Base-by-base conservation (phyloP, 805 yeast species). In the Lipomyces mesembrius region DNA sequence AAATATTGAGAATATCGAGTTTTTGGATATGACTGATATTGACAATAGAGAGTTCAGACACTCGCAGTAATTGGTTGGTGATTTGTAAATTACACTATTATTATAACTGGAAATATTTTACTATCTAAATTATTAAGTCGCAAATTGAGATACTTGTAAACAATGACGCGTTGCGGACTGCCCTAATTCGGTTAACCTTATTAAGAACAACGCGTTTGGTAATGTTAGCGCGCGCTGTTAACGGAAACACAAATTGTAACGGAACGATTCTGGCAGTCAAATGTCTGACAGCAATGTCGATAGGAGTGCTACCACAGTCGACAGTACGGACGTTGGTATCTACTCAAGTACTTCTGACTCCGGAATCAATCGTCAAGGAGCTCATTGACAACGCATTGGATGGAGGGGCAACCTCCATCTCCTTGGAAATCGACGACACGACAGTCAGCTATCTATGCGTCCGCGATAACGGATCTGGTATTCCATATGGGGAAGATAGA, bases 381-480 rank as follows among this genome's bases (percentile, higher is more conserved):
- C 67, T 72, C 8, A 62, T 72, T 34, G 74, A 72, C 60, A 72
- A 72, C 54, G 64, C 74, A 9, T 46, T 72, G 25, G 74, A 72
- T 39, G 74, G 74, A 5, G 61, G 65, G 7, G 74, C 74, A 17
- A 68, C 68, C 14, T 35, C 46, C 22, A 66, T 70, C 12, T 27
- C 34, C 14, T 59, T 70, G 20, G 70, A 66, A 22, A 35, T 69
- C 32, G 73, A 70, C 46, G 56, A 61, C n/a, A 66, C 69, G 20
- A 56, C 68, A 27, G 59, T 69, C 34, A 63, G 43, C n/a, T 61
- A 39, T 25, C 35, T 70, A 7, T 52, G 29, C 70, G 85, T 91
- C 43, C 84, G 90, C 0, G 97, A 91, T 74, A 88, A 91, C 75
- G 97, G 97, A 0, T 71, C 78, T 11, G 97, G 97, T 0, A 88